These are phyloP conservation scores for Eimeria praecox DNA, from an alignment of 169 alveolate species.

Conservation along the genomic window DNA sequence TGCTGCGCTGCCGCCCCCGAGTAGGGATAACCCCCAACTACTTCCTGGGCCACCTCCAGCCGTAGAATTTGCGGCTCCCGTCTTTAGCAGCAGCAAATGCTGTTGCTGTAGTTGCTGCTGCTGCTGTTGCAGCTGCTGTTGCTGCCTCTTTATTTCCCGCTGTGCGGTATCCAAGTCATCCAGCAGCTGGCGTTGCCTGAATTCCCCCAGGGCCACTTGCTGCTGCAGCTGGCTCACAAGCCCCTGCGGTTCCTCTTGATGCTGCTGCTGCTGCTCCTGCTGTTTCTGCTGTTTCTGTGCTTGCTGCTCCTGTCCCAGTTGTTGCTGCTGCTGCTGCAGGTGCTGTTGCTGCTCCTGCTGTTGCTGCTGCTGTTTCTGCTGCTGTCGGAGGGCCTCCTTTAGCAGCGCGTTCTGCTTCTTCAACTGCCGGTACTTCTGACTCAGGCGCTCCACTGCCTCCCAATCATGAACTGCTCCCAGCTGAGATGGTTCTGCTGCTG, in stretches of 20 bases:
- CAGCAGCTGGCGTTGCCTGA: slow-evolving; percentile 57
- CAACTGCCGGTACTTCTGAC: slow-evolving; percentile 50
- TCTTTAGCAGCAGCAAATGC: slow-evolving; percentile 28
- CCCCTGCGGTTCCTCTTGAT: slow-evolving; percentile 49
- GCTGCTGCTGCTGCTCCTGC: slow-evolving; percentile 43
- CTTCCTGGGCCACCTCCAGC: slow-evolving; percentile 40
- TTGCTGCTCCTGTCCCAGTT: slow-evolving; percentile 15
- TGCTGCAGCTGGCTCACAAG: slow-evolving; percentile 70
- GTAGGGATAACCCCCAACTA: slow-evolving; percentile 62
- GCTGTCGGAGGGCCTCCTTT: slow-evolving; percentile 58
- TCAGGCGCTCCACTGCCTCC: slow-evolving; percentile 53
- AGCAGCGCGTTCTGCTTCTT: slow-evolving; percentile 56
- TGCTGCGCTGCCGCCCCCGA: slow-evolving; percentile 66
- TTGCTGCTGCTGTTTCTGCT: slow-evolving; percentile 30
- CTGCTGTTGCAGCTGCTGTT: slow-evolving; percentile 66
- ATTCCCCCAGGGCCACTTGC: slow-evolving; percentile 62
- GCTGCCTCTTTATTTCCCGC: slow-evolving; percentile 38
- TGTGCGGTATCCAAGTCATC: slow-evolving; percentile 55
- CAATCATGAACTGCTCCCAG: slow-evolving; percentile 4
- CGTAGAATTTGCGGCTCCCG: slow-evolving; percentile 48
- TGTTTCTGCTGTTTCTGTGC: background rate
- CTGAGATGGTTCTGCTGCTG: slow-evolving; percentile 14
- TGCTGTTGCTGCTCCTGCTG: slow-evolving; percentile 16
- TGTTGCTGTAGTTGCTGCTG: slow-evolving; percentile 68
- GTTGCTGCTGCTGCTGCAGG: slow-evolving; percentile 14